These are phyloP conservation scores for Tripterygium wilfordii DNA, from an alignment of 177 flowering plant species.

Conservation along the genomic window DNA sequence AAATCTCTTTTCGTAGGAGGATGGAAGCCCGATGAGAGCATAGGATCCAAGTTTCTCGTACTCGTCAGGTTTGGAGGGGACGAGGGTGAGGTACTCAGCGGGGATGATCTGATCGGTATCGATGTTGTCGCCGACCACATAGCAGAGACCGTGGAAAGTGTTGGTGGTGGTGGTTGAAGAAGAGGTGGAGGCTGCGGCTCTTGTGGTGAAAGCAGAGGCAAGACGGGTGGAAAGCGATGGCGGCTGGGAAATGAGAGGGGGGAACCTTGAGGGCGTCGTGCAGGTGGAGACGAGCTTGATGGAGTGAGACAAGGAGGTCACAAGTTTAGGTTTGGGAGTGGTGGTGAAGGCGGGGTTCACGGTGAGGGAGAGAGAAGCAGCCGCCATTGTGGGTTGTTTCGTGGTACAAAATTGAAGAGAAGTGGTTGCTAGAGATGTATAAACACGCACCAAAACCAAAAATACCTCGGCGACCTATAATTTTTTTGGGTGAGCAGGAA, in stretches of 20 bases:
- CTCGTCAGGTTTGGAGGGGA: slow-evolving; percentile 87
- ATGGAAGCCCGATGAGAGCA: slow-evolving; percentile 74
- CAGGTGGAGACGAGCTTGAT: slow-evolving; percentile 8
- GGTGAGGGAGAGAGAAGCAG: too few species aligned
- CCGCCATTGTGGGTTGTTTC: slow-evolving; percentile 7
- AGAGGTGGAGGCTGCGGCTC: slow-evolving; percentile 16
- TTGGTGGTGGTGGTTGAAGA: slow-evolving; percentile 18
- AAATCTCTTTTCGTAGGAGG: slow-evolving; percentile 55
- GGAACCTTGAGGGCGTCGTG: too few species aligned
- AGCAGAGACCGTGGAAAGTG: slow-evolving; percentile 78
- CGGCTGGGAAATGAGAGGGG: slow-evolving; percentile 6
- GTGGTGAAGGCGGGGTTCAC: slow-evolving; percentile 2
- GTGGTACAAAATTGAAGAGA: neutral
- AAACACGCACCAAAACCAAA: too few species aligned
- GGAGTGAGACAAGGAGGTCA: slow-evolving; percentile 1
- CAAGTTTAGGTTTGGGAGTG: neutral
- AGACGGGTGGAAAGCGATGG: slow-evolving; percentile 2
- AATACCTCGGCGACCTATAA: too few species aligned
- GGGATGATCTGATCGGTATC: slow-evolving; percentile 98
- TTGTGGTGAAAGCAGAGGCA: slow-evolving; percentile 10
- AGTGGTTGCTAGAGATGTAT: too few species aligned
- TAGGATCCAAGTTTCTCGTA: slow-evolving; percentile 83
- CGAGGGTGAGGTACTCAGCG: slow-evolving; percentile 85
- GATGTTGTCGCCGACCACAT: slow-evolving; percentile 82
- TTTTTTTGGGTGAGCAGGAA: too few species aligned